Conservation (phyloP, 73 alveolate species). For the Paramecium sonneborni region DNA sequence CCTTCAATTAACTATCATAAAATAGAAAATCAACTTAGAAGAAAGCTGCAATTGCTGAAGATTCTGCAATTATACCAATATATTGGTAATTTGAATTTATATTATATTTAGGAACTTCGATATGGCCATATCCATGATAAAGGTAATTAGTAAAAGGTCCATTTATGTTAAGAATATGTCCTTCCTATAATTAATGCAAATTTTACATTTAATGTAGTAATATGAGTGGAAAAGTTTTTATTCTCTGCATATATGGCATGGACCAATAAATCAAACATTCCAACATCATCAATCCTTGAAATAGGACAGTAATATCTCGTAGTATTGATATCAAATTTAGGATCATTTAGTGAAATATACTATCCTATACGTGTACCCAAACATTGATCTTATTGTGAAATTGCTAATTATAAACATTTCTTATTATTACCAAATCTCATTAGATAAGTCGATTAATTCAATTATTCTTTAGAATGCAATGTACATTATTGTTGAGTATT, state of each 20-base stretch:
- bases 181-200: not conserved
- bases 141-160: not conserved
- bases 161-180: not conserved
- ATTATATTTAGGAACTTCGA: not conserved
- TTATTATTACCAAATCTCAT: not conserved
- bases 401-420: not conserved
- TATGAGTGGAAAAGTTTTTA: not conserved
- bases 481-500: not conserved
- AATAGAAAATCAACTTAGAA: not conserved
- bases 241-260: not conserved
- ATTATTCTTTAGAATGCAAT: not conserved
- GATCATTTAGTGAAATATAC: not conserved
- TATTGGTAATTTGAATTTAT: not conserved
- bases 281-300: constrained; percentile 15
- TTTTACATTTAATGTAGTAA: not conserved
- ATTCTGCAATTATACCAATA: constrained; percentile 2
- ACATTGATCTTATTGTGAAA: not conserved
- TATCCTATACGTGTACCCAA: not conserved
- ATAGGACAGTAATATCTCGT: not conserved
- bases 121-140: constrained; percentile 11
- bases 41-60: not conserved
- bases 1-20: not conserved
- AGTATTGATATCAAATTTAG: not conserved
- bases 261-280: not conserved
- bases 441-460: not conserved